These are phyloP conservation scores for Ceratocystis eucalypticola DNA, from an alignment of 2,329 filamentous ascomycete species.

Conservation along the genomic window DNA sequence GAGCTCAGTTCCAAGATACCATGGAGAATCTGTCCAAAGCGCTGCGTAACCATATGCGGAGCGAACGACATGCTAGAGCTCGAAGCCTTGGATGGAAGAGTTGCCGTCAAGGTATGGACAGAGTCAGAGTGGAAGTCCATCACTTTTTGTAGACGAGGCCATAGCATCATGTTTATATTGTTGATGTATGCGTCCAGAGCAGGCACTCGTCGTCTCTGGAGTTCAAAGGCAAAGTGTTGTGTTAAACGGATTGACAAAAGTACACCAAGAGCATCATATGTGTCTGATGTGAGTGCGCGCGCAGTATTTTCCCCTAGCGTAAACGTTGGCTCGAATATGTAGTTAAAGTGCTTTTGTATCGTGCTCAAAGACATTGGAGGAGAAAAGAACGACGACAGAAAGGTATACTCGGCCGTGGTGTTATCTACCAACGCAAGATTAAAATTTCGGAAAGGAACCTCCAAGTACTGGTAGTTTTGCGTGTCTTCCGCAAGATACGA, in stretches of 20 bases:
- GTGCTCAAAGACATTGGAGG: conserved; percentile 60
- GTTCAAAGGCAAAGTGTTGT: conserved; percentile 84
- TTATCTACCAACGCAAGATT: conserved; percentile 92
- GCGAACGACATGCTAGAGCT: conserved; percentile 43
- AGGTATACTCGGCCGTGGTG: conserved; percentile 85
- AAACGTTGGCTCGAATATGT: conserved; percentile 84
- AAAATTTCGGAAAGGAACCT: conserved; percentile 85
- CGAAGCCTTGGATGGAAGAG: conserved; percentile 34
- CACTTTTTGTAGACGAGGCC: conserved; percentile 86
- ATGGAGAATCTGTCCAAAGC: conserved; percentile 87
- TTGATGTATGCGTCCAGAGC: conserved; percentile 87
- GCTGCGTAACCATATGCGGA: conserved; percentile 81
- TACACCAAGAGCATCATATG: conserved; percentile 72
- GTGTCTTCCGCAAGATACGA: conserved; percentile 89
- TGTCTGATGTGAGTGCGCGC: conserved; percentile 59
- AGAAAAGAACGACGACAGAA: conserved; percentile 79
- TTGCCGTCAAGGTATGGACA: conserved; percentile 49
- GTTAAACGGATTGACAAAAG: conserved; percentile 87
- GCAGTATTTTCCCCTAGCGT: conserved; percentile 66
- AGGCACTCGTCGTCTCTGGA: conserved; percentile 82
- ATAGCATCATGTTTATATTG: conserved; percentile 86
- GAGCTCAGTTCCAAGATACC: conserved; percentile 69
- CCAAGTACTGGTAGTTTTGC: conserved; percentile 69
- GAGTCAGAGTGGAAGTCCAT: conserved; percentile 91
- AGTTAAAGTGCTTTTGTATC: conserved; percentile 69